Conservation (phyloP, 2,329 filamentous ascomycete species). For the Raffaelea deltoideospora region DNA sequence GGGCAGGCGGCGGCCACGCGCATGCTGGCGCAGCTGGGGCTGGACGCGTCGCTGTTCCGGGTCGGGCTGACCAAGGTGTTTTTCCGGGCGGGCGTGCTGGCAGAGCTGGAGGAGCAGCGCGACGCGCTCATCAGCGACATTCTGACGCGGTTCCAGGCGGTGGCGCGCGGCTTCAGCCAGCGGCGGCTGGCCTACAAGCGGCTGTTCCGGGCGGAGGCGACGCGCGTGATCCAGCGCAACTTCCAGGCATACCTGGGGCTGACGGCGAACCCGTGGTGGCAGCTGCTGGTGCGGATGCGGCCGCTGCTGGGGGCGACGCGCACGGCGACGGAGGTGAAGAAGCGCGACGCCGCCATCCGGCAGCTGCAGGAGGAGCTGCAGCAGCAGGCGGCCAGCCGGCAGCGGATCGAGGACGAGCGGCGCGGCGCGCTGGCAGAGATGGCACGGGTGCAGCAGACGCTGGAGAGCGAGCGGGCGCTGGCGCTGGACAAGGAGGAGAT, state of each 20-base stretch:
- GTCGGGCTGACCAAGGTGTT: conserved; percentile 96
- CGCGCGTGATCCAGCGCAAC: conserved; percentile 85
- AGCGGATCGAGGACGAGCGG: conserved; percentile 79
- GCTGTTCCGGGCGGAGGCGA: conserved; percentile 86
- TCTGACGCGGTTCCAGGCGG: conserved; percentile 82
- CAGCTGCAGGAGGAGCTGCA: conserved; percentile 74
- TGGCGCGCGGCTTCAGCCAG: conserved; percentile 80
- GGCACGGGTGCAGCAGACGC: conserved; percentile 75
- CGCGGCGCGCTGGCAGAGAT: conserved; percentile 78
- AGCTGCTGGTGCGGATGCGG: conserved; percentile 86
- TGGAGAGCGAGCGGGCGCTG: conserved; percentile 91
- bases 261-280: conserved; percentile 94
- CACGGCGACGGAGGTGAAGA: conserved; percentile 87
- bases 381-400: conserved; percentile 56
- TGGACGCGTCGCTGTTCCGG: conserved; percentile 77
- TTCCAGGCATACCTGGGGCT: conserved; percentile 85
- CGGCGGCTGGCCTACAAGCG: conserved; percentile 82
- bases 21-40: conserved; percentile 76
- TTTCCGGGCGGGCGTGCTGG: conserved; percentile 89
- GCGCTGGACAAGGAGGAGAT: conserved; percentile 98
- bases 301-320: conserved; percentile 83
- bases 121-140: conserved; percentile 88
- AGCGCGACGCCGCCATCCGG: conserved; percentile 83
- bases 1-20: conserved; percentile 72
- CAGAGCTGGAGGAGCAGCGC: conserved; percentile 89